phyloP scores from a whole-genome alignment of 2,329 filamentous ascomycete genomes.

The Aspergillus amoenus region DNA sequence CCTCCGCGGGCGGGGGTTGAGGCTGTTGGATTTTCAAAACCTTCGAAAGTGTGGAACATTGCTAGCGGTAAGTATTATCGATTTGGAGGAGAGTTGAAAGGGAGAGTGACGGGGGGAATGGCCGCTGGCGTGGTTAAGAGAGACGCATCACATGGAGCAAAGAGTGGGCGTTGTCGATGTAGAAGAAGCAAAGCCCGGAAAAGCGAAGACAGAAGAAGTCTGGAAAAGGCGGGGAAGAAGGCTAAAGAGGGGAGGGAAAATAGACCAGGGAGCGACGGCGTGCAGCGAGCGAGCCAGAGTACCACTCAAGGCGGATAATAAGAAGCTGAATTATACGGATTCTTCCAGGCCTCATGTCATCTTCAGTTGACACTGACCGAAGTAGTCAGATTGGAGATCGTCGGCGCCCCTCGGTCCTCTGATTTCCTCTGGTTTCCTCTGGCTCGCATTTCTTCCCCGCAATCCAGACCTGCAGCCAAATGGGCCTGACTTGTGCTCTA shows the following conservation, averaged over 20 bases:
- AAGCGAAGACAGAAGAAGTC: background rate
- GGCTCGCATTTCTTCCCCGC: background rate
- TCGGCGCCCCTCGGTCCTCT: conserved; percentile 3
- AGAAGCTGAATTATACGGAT: background rate
- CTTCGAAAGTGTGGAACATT: conserved; percentile 46
- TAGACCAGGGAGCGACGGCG: background rate
- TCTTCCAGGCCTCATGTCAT: background rate
- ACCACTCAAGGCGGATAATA: background rate
- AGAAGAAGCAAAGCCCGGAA: background rate
- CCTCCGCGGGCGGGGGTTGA: conserved; percentile 29
- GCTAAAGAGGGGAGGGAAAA: conserved; percentile 5
- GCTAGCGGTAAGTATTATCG: conserved; percentile 10
- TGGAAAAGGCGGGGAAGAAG: conserved; percentile 9
- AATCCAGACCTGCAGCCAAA: conserved; percentile 1
- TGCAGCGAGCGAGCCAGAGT: background rate
- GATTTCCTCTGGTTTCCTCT: background rate
- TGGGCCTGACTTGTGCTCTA: background rate
- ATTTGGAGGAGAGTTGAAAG: background rate
- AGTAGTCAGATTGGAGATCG: conserved; percentile 14
- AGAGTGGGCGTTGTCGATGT: background rate
- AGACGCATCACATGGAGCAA: background rate
- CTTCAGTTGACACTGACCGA: no score
- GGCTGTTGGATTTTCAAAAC: conserved; percentile 36
- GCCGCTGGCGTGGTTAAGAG: background rate
- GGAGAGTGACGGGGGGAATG: background rate